A percentile compares a stretch with the other conserved stretches of the same genome.
Conservation (phyloP, 2,329 filamentous ascomycete species). For the Sporothrix pallida region DNA sequence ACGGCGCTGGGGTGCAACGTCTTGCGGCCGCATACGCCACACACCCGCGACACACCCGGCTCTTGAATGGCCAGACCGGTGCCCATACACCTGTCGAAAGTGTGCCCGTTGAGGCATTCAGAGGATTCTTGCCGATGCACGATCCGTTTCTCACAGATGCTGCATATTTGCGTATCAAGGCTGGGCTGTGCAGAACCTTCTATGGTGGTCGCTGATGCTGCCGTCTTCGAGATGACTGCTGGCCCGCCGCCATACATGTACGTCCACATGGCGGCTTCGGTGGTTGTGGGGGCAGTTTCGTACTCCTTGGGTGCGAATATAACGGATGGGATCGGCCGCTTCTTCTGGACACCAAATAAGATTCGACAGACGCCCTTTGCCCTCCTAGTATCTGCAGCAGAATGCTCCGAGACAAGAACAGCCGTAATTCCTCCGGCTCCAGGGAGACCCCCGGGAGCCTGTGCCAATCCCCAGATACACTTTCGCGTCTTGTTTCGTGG, state of each 20-base stretch:
- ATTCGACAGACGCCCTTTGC: conserved; percentile 48
- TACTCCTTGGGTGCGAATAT: not conserved
- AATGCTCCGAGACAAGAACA: conserved; percentile 57
- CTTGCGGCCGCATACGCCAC: conserved; percentile 60
- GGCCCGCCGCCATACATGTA: conserved; percentile 64
- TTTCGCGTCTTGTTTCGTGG: conserved; percentile 46
- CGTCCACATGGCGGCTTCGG: conserved; percentile 62
- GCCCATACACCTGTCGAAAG: conserved; percentile 58
- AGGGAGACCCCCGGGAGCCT: conserved; percentile 54
- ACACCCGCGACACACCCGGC: conserved; percentile 60
- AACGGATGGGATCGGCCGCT: not conserved
- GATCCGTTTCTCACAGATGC: conserved; percentile 49
- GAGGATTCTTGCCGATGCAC: no score
- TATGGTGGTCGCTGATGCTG: not conserved
- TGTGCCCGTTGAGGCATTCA: conserved; percentile 46
- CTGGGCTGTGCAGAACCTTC: conserved; percentile 35
- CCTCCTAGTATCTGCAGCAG: conserved; percentile 52
- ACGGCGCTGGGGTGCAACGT: conserved; percentile 56
- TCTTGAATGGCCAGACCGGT: conserved; percentile 61
- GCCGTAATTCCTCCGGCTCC: conserved; percentile 50
- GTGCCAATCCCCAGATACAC: conserved; percentile 60
- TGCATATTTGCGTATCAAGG: conserved; percentile 50
- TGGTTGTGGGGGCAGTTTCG: conserved; percentile 26
- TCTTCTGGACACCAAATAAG: conserved; percentile 45
- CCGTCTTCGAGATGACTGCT: conserved; percentile 47